These are phyloP conservation scores for Gliomastix tumulicola DNA, from an alignment of 2,329 filamentous ascomycete species.

Conservation along the genomic window DNA sequence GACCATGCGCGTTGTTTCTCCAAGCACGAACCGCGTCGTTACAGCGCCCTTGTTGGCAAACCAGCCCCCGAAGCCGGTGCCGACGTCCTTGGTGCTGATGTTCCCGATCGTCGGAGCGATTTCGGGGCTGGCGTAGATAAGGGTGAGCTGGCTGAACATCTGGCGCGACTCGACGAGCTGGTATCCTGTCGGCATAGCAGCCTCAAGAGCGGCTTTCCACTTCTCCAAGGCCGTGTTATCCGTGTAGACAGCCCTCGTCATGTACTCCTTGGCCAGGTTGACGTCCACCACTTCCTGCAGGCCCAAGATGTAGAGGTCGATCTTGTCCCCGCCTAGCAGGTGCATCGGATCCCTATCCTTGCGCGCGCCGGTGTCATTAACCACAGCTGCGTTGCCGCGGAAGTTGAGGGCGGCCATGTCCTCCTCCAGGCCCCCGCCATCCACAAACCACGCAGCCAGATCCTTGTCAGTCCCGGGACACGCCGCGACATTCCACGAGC, in stretches of 20 bases:
- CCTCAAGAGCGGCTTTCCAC: conserved; percentile 74
- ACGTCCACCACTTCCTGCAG: conserved; percentile 91
- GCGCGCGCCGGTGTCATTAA: conserved; percentile 35
- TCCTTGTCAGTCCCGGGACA: conserved; percentile 83
- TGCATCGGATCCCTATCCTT: conserved; percentile 27
- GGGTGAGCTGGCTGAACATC: conserved; percentile 73
- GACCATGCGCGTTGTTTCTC: conserved; percentile 81
- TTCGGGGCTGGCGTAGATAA: conserved; percentile 78
- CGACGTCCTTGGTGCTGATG: conserved; percentile 75
- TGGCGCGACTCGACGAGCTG: conserved; percentile 73
- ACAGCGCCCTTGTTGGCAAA: conserved; percentile 96
- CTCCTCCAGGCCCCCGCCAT: conserved; percentile 63
- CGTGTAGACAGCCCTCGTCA: conserved; percentile 58
- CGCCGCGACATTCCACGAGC: conserved; percentile 90
- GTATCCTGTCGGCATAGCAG: conserved; percentile 72
- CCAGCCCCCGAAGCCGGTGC: conserved; percentile 86
- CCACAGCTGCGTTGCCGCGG: conserved; percentile 24
- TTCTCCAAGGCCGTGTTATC: conserved; percentile 65
- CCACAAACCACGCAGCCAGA: conserved; percentile 80
- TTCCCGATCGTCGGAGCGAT: conserved; percentile 70
- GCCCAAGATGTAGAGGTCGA: conserved; percentile 84
- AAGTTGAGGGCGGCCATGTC: conserved; percentile 49
- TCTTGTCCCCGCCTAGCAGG: conserved; percentile 55
- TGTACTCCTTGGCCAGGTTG: conserved; percentile 69
- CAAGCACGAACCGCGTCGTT: conserved; percentile 72